Base-by-base conservation (phyloP, 2,329 filamentous ascomycete genomes). In the Aspergillus hiratsukae region DNA sequence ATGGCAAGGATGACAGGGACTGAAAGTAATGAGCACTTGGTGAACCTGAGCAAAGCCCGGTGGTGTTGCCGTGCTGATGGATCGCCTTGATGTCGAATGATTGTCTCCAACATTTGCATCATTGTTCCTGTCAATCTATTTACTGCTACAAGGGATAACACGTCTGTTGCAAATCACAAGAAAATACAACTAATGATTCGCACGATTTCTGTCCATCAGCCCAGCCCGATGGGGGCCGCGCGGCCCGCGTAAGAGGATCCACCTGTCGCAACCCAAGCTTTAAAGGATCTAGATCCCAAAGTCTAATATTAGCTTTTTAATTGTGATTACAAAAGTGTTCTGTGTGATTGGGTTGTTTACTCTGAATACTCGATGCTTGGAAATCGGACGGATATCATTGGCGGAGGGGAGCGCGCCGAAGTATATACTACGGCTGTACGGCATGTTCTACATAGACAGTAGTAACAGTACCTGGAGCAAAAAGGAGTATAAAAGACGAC, bases 11-110 rank as follows among this genome's bases (percentile, higher is more conserved):
- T 23, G 23, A 3, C 52, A 63, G 17, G 63, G 60, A 1, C 19
- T 59, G 7, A 35, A 35, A n/a, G 48, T 52, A 2, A 60, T 60
- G 58, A 29, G 28, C 9, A 11, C 28, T 29, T 29, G 10, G 28
- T 29, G 28, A 29, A 11, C 28, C 9, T 11, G 9, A 29, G 9
- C 28, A 29, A 29, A 29, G 9, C 28, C 3, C 3, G 9, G 28
- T 10, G 2, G 9, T 9, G 10, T 11, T 29, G 28, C 3, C 14
- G 1, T 17, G 31, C 17, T 2, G 5, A 37, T 7, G 14, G 5
- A 37, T 17, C 14, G 3, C 5, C 14, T 3, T 8, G 14, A 37
- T 2, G 14, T 17, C 7, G 31, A 17, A 35, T 35, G 4, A 35
- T 7, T 3, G 31, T n/a, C 31, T 35, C 11, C 1, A 35, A 14